Evolutionary conservation across 768 basidiomycete species (phyloP), one percentile per base, ranked within the genome.

Genomic region (Russula virescens): DNA sequence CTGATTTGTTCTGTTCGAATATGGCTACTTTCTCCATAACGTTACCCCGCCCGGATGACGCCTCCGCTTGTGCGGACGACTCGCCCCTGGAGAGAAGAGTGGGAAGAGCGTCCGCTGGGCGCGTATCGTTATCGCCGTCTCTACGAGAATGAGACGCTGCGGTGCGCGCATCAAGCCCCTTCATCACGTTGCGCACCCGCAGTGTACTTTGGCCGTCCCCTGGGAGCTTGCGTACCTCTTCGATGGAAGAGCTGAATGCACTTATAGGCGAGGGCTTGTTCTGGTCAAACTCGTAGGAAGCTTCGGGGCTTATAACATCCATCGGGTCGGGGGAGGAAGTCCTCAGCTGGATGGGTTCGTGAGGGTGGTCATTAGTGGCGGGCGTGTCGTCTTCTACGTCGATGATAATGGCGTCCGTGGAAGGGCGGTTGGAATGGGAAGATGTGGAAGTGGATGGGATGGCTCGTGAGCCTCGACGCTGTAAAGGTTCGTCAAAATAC

Each of bases 251-350:
- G n/a, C 62, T 63, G 47, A 54, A 35, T 26, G 31, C 38, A 16
- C 25, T 3, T 0, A 63, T 43, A 21, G 62, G 62, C 5, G 62
- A 55, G 19, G 52, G 62, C 3, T 55, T 26, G n/a, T 45, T 54
- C 40, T n/a, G 18, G 9, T 63, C 58, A 52, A 59, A 63, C 34
- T 40, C 16, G 19, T 60, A 63, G n/a, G 50, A 52, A 47, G 5
- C 2, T 7, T n/a, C 26, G 11, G 23, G 3, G 19, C 6, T 9
- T 46, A 63, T 52, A 35, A 63, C 6, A 43, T 63, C 62, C 50
- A 58, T 53, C 8, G 62, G 62, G 28, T 63, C 62, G 16, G 62
- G 62, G 35, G 62, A 63, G 11, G 62, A 58, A 1, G 43, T 23
- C 21, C 19, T 43, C 35, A 46, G 31, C 23, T 11, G 25, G 2